phyloP scores from a whole-genome alignment of 257 asterid species.

The Petrea volubilis region DNA sequence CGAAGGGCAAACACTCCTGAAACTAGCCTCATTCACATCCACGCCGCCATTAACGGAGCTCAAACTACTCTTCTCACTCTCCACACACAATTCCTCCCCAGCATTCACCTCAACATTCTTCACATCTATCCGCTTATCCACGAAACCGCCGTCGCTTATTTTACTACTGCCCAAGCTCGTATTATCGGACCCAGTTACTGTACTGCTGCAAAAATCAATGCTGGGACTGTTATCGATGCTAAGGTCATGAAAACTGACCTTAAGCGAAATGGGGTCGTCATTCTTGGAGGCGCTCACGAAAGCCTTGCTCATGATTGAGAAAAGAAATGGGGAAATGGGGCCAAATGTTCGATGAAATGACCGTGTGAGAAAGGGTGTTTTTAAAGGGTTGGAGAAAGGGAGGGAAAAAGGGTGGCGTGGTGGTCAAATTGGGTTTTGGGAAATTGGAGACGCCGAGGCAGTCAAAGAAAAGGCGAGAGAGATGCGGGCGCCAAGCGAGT shows the following conservation, averaged over 20 bases:
- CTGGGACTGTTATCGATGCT: conserved; percentile 49
- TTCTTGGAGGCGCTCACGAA: conserved; percentile 18
- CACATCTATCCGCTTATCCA: conserved; percentile 38
- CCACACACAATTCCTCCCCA: conserved; percentile 20
- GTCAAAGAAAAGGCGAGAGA: conserved; percentile 69
- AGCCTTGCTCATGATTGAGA: conserved; percentile 47
- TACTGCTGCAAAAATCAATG: conserved; percentile 45
- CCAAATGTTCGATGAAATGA: conserved; percentile 52
- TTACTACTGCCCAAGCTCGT: conserved; percentile 34
- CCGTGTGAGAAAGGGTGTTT: conserved; percentile 27
- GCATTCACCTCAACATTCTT: conserved; percentile 22
- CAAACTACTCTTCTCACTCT: conserved; percentile 36
- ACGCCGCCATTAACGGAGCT: conserved; percentile 39
- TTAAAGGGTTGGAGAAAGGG: conserved; percentile 33
- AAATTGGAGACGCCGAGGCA: conserved; percentile 62
- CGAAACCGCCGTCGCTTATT: conserved; percentile 35
- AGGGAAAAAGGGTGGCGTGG: conserved; percentile 36
- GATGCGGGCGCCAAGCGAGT: conserved; percentile 55
- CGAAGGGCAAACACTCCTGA: conserved; percentile 52
- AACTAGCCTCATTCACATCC: conserved; percentile 54
- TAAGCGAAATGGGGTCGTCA: conserved; percentile 41
- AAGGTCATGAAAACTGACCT: conserved; percentile 49
- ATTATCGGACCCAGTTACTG: conserved; percentile 48
- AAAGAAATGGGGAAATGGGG: not conserved
- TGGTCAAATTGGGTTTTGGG: conserved; percentile 61